Base-by-base conservation (phyloP, 192 early-diverging fungal genomes). In the Gamsiella multidivaricata region DNA sequence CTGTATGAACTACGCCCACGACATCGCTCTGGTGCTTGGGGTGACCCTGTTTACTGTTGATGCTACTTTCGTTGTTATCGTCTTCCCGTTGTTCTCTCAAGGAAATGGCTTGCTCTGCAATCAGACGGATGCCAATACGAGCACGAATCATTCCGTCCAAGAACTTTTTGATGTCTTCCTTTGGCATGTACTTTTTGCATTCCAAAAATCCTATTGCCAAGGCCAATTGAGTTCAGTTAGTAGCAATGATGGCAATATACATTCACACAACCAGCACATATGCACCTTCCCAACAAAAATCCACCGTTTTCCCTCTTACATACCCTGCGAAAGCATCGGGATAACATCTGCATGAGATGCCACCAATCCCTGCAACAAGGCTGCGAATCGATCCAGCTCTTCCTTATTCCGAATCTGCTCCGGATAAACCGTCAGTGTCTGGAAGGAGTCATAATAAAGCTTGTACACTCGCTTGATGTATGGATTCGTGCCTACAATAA, bases 401-500 rank as follows among this genome's bases (percentile, higher is more conserved):
- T 94, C 90, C 46, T 94, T 81, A 3, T 89, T 90, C 54, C 84
- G 82, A 20, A 98, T 93, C 4, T 70, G 83, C 2, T 70, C 83
- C 2, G 94, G 90, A 49, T 92, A 90, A 1, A 83, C 73, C 15
- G 85, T 84, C 3, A 97, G 80, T 4, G 53, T 55, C 32, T 83
- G 61, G n/a, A 83, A 83, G 2, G 96, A 95, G 20, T 89, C 83
- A 94, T 95, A 97, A 79, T 97, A 98, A 39, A 97, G 83, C 54
- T 90, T 86, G 71, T 98, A 97, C 12, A 96, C 90, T 5, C 34
- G 65, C 41, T 90, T 84, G 55, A 99, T 96, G 68, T 94, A 88
- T 3, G 97, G 97, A 79, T 99, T 99, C 49, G 94, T 94, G 58
- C 95, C 97, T 34, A 99, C 95, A 52, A 99, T 99, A 73, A 96